Percentiles rank a stretch among this genome's conserved stretches.
Evolutionary conservation across 345 rosid species (phyloP).

Genomic region (Rhodomyrtus tomentosa): DNA sequence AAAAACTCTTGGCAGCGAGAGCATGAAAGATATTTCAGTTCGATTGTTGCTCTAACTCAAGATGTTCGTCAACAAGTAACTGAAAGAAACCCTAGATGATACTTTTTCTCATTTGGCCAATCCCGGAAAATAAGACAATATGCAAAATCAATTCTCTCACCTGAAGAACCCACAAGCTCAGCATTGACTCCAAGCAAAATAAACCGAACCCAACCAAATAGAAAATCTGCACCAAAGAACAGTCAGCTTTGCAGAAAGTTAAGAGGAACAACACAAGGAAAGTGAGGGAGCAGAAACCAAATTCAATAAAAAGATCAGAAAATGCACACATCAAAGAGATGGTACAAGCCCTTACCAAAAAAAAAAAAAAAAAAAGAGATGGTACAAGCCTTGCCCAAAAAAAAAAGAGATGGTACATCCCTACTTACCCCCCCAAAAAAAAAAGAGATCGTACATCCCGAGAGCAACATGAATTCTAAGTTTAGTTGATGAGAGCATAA

Average conservation of each 20-base stretch:
- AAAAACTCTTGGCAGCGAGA: neutral
- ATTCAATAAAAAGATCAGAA: neutral
- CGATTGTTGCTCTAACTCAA: neutral
- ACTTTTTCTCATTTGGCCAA: neutral
- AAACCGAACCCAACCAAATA: constrained; percentile 82
- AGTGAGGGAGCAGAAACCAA: neutral
- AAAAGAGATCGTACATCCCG: neutral
- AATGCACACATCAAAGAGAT: neutral
- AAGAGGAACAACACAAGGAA: neutral
- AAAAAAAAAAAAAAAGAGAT: no score
- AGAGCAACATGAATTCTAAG: neutral
- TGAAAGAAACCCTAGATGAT: neutral
- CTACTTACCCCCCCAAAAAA: no score
- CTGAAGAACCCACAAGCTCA: constrained; percentile 98
- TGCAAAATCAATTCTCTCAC: constrained; percentile 19
- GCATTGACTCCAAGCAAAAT: constrained; percentile 78
- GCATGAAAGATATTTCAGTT: neutral
- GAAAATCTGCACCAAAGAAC: constrained; percentile 52
- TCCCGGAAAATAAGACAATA: neutral
- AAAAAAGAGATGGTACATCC: neutral
- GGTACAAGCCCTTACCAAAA: no score
- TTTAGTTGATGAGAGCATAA: neutral
- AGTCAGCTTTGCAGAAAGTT: neutral
- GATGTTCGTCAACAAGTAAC: neutral
- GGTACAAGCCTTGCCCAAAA: no score